These are phyloP conservation scores for Lyophyllum shimeji DNA, from an alignment of 768 basidiomycete genomes.

Conservation along the genomic window DNA sequence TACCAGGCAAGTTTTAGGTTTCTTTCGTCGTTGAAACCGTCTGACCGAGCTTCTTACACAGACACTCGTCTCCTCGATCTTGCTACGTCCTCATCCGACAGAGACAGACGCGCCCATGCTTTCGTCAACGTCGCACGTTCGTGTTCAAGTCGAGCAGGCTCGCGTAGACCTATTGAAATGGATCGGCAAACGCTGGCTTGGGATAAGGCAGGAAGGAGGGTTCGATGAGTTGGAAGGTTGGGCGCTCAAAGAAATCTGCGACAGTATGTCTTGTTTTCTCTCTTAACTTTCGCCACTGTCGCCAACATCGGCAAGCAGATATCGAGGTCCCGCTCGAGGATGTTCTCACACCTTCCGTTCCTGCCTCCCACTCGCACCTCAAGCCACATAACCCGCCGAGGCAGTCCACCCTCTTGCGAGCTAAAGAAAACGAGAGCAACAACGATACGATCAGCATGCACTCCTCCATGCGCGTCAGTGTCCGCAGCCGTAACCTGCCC, in stretches of 20 bases:
- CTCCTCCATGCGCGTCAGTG: conserved; percentile 39
- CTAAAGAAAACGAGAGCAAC: conserved; percentile 40
- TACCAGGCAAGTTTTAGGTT: conserved; percentile 67
- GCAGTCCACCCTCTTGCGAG: conserved; percentile 17
- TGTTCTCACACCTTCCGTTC: conserved; percentile 48
- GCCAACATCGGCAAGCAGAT: conserved; percentile 50
- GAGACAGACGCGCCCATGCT: conserved; percentile 63
- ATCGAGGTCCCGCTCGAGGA: conserved; percentile 81
- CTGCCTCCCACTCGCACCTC: conserved; percentile 16
- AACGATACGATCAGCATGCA: conserved; percentile 39
- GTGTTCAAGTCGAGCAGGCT: conserved; percentile 72
- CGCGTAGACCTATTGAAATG: conserved; percentile 66
- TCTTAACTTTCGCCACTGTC: not conserved
- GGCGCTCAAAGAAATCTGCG: conserved; percentile 85
- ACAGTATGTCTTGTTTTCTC: conserved; percentile 49
- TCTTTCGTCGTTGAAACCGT: not conserved
- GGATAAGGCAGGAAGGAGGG: conserved; percentile 71
- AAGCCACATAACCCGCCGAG: conserved; percentile 20
- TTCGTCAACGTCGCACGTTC: conserved; percentile 65
- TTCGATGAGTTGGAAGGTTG: conserved; percentile 84
- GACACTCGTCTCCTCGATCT: conserved; percentile 71
- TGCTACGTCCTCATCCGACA: conserved; percentile 65
- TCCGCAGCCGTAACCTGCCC: conserved; percentile 35
- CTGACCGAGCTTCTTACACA: conserved; percentile 27
- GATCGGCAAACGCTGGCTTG: conserved; percentile 78